Evolutionary conservation across 257 asterid species (phyloP).

Genomic region (Coffea eugenioides): DNA sequence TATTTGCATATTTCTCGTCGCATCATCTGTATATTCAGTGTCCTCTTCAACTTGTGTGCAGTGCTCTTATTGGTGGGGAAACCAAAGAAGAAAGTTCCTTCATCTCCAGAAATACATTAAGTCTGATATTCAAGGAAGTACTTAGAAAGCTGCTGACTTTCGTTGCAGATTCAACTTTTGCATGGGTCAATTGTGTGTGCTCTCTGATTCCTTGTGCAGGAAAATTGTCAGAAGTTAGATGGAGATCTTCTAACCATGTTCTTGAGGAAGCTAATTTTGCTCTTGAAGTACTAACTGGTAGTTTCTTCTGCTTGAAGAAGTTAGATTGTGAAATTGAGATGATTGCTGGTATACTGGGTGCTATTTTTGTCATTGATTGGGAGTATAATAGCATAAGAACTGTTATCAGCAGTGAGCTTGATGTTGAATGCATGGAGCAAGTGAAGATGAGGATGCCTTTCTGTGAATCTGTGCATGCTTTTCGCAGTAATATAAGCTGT

Average conservation of each 20-base stretch:
- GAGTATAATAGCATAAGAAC: constrained; percentile 53
- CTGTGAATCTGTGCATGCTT: constrained; percentile 57
- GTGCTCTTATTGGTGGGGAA: constrained; percentile 84
- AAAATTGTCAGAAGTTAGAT: constrained; percentile 29
- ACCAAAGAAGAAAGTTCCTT: constrained; percentile 59
- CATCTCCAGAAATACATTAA: constrained; percentile 46
- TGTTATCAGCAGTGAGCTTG: constrained; percentile 41
- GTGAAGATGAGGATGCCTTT: constrained; percentile 51
- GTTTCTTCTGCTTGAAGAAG: constrained; percentile 57
- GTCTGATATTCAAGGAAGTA: constrained; percentile 57
- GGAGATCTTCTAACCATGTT: constrained; percentile 41
- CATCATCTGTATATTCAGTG: constrained; percentile 10
- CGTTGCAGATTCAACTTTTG: constrained; percentile 60
- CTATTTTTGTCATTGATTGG: constrained; percentile 72
- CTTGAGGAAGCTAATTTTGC: constrained; percentile 69
- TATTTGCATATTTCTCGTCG: background rate
- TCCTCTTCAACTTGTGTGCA: constrained; percentile 38
- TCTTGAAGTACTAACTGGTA: constrained; percentile 66
- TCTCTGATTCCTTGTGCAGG: constrained; percentile 44
- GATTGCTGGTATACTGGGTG: constrained; percentile 64
- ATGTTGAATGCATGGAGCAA: constrained; percentile 40
- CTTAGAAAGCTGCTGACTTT: constrained; percentile 51
- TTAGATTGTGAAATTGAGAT: constrained; percentile 53
- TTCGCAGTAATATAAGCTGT: constrained; percentile 42
- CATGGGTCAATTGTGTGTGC: constrained; percentile 70